These are phyloP conservation scores for Amaranthus cruentus DNA, from an alignment of 148 eudicot genomes.

Conservation along the genomic window DNA sequence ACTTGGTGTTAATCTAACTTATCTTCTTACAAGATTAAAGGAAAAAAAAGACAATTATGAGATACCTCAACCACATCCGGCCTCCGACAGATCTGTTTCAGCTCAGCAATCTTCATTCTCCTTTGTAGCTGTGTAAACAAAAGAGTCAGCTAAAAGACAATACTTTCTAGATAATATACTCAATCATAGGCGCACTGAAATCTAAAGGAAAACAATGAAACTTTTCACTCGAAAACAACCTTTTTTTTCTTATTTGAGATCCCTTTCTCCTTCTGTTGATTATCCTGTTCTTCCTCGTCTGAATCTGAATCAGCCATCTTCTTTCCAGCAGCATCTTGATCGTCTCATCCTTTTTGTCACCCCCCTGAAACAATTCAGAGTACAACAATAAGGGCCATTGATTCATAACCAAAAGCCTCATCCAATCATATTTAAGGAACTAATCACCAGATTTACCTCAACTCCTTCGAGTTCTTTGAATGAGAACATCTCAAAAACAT, in stretches of 20 bases:
- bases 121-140: constrained; percentile 64
- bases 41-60: not conserved
- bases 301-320: constrained; percentile 88
- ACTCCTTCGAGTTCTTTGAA: constrained; percentile 47
- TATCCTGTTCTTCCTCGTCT: constrained; percentile 86
- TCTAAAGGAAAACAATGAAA: not conserved
- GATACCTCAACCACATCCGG: constrained; percentile 99
- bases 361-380: constrained; percentile 39
- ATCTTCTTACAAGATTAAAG: too few species aligned
- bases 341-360: constrained; percentile 65
- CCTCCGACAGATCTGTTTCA: constrained; percentile 73
- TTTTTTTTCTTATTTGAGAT: constrained; percentile 91
- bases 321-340: constrained; percentile 45
- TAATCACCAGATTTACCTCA: constrained; percentile 40
- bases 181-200: not conserved
- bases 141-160: not conserved
- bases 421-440: not conserved
- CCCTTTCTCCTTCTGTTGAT: constrained; percentile 70
- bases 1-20: too few species aligned
- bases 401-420: not conserved
- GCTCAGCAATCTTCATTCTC: constrained; percentile 93
- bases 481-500: constrained; percentile 71
- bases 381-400: not conserved
- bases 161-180: not conserved
- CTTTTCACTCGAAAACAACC: constrained; percentile 24